Evolutionary conservation across 495 filamentous ascomycete species (phyloP).

Genomic region (Melanomma pulvis-pyrius): DNA sequence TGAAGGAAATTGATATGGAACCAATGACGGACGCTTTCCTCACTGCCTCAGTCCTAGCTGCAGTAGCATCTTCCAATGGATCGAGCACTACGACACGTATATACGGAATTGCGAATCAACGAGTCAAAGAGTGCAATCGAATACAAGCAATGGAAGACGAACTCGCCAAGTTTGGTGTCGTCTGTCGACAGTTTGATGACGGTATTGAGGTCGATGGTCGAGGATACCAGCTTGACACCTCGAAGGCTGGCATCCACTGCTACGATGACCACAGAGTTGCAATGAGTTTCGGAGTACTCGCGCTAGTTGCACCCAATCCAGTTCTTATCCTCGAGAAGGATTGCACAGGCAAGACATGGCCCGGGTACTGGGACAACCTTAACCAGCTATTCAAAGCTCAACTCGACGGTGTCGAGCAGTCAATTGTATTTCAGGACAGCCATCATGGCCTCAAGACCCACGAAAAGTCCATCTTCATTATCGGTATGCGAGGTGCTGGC

Average conservation of each 20-base stretch:
- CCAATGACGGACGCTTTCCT: conserved; percentile 99
- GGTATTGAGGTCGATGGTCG: conserved; percentile 64
- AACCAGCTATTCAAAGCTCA: conserved; percentile 72
- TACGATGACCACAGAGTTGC: conserved; percentile 98
- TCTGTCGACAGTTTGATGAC: conserved; percentile 84
- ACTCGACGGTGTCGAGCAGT: conserved; percentile 70
- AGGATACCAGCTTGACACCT: conserved; percentile 43
- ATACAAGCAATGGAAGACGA: conserved; percentile 96
- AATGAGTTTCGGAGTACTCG: conserved; percentile 96
- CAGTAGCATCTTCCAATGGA: conserved; percentile 66
- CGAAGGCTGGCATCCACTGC: conserved; percentile 75
- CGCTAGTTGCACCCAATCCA: conserved; percentile 70
- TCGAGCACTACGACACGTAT: conserved; percentile 74
- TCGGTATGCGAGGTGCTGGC: conserved; percentile 96
- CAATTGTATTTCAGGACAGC: conserved; percentile 19
- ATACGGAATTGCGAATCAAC: conserved; percentile 95
- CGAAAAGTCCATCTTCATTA: conserved; percentile 79
- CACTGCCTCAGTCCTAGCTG: conserved; percentile 89
- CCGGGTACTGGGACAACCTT: conserved; percentile 95
- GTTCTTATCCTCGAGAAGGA: conserved; percentile 84
- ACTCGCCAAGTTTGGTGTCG: conserved; percentile 92
- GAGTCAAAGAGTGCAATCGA: conserved; percentile 97
- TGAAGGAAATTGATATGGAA: conserved; percentile 91
- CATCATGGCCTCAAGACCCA: conserved; percentile 49
- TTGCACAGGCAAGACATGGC: conserved; percentile 99